These are phyloP conservation scores for Leptographium radiaticola DNA, from an alignment of 2,329 filamentous ascomycete genomes.

Conservation along the genomic window DNA sequence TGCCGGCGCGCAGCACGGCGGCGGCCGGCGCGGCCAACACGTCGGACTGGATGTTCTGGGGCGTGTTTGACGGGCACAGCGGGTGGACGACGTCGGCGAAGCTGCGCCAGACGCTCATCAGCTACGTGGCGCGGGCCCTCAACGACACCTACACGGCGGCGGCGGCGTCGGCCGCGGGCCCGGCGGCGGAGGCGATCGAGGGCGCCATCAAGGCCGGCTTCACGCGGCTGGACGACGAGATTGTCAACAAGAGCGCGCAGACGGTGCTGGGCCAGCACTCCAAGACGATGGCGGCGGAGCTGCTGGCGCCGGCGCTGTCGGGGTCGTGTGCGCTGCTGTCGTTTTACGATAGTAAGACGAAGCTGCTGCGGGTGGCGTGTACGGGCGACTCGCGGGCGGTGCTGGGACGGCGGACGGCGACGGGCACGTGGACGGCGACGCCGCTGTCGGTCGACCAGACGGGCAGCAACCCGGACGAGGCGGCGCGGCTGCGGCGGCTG, in stretches of 20 bases:
- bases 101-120: conserved; percentile 81
- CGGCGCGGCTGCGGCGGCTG: conserved; percentile 64
- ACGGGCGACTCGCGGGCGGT: conserved; percentile 95
- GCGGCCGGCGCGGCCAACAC: conserved; percentile 23
- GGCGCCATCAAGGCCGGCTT: conserved; percentile 88
- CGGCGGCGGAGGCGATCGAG: conserved; percentile 71
- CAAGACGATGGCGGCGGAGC: conserved; percentile 80
- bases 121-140: conserved; percentile 81
- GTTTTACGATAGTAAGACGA: conserved; percentile 84
- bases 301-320: conserved; percentile 83
- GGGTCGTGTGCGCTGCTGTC: conserved; percentile 95
- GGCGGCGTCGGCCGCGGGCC: conserved; percentile 35
- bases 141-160: conserved; percentile 80
- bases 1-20: conserved; percentile 43
- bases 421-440: conserved; percentile 86
- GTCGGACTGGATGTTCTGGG: conserved; percentile 99
- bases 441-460: conserved; percentile 89
- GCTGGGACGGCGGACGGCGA: conserved; percentile 62
- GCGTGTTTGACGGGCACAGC: conserved; percentile 93
- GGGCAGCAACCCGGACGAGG: conserved; percentile 76
- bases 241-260: conserved; percentile 83
- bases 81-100: conserved; percentile 98
- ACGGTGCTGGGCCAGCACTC: conserved; percentile 83
- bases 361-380: conserved; percentile 84
- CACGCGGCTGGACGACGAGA: conserved; percentile 78